A percentile compares a stretch with the other conserved stretches of the same genome.
phyloP scores from a whole-genome alignment of 257 asterid species.

The Przewalskia tangutica region DNA sequence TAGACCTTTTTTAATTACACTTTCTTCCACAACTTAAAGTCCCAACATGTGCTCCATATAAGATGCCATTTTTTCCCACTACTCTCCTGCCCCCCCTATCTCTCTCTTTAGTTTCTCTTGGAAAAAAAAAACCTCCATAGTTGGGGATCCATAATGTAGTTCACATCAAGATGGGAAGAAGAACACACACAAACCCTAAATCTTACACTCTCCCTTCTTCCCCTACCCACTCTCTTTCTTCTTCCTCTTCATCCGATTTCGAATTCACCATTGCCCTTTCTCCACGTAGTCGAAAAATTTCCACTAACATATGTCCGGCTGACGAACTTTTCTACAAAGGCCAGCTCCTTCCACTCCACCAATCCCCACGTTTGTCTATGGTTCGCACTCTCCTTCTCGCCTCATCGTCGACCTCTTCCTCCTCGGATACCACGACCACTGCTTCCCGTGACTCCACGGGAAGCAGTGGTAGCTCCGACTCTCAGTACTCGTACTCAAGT shows the following conservation, averaged over 20 bases:
- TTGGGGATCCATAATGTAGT: constrained; percentile 10
- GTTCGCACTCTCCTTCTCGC: constrained; percentile 65
- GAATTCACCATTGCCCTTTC: constrained; percentile 70
- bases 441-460: constrained; percentile 64
- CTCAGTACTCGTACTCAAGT: constrained; percentile 35
- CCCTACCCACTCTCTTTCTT: constrained; percentile 70
- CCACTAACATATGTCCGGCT: constrained; percentile 67
- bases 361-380: constrained; percentile 72
- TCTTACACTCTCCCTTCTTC: constrained; percentile 87
- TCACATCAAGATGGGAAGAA: constrained; percentile 39
- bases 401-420: constrained; percentile 63
- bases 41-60: constrained; percentile 16
- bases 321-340: constrained; percentile 96
- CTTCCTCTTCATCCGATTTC: constrained; percentile 71
- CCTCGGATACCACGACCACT: constrained; percentile 70
- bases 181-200: constrained; percentile 32
- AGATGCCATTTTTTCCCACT: constrained; percentile 7
- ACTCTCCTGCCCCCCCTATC: constrained; percentile 2
- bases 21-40: neutral
- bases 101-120: neutral
- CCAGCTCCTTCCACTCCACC: constrained; percentile 82
- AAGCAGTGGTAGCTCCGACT: constrained; percentile 33
- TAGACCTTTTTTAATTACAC: neutral
- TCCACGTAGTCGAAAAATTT: constrained; percentile 35
- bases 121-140: neutral